Conservation (phyloP, 768 basidiomycete species). For the Mrakia hoshinonis region DNA sequence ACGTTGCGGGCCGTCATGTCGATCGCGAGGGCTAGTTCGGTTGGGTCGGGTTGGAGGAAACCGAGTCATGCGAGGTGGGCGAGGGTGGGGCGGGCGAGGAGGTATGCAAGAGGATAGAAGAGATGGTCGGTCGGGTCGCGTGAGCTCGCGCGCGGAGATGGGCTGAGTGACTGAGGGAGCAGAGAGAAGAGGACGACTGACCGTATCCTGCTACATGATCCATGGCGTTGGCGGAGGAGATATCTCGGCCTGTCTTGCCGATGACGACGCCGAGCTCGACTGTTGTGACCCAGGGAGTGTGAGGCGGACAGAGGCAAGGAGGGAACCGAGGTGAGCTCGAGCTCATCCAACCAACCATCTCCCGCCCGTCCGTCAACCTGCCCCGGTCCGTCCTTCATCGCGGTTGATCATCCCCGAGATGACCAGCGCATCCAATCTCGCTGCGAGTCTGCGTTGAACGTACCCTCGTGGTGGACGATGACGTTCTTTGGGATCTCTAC, state of each 20-base stretch:
- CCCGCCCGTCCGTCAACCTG: background rate
- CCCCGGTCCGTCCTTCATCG: background rate
- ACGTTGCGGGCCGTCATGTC: constrained; percentile 96
- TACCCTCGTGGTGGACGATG: constrained; percentile 84
- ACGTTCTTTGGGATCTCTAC: constrained; percentile 81
- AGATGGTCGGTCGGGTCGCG: no score
- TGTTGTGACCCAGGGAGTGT: constrained; percentile 41
- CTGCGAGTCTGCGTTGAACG: no score
- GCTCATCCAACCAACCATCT: background rate
- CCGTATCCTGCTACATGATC: constrained; percentile 86
- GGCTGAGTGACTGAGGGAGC: no score
- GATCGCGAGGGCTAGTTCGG: constrained; percentile 68
- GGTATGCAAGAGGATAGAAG: background rate
- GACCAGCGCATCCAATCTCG: no score
- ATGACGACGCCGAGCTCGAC: constrained; percentile 98
- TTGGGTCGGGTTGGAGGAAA: background rate
- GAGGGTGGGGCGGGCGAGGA: background rate
- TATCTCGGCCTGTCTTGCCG: constrained; percentile 75
- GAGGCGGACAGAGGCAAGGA: background rate
- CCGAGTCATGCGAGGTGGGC: no score
- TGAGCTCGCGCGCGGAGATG: background rate
- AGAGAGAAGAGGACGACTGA: constrained; percentile 38
- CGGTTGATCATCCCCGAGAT: no score
- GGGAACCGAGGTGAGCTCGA: background rate
- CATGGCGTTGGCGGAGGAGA: constrained; percentile 61